Base-by-base conservation (phyloP, 192 early-diverging fungal genomes). In the Umbelopsis isabellina region DNA sequence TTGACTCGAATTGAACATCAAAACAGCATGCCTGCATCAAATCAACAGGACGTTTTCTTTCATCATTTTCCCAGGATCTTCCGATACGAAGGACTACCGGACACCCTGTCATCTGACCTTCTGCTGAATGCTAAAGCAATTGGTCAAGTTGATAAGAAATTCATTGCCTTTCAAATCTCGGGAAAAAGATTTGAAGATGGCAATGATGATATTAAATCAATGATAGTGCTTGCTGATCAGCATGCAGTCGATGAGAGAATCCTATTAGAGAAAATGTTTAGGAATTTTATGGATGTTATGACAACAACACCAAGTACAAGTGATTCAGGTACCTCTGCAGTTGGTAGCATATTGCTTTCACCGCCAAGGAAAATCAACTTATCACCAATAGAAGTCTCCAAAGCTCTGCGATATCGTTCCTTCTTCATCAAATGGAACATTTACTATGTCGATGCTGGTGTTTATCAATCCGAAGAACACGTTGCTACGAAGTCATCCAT, bases 211-310 rank as follows among this genome's bases (percentile, higher is more conserved):
- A 25, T 44, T 11, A 20, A 68, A 23, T 4, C 50, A 3, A 55
- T 65, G 25, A 35, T 93, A 3, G 75, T 91, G 1, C 68, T 91
- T 33, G 78, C 92, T 21, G 92, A 94, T 68, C 92, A 94, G 74
- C 92, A 94, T 80, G 92, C 92, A 21, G 89, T 90, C 0, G 90
- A 94, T 75, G 92, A 94, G 72, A 83, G 92, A 7, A 82, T 92
- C 16, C 73, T 83, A 11, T 72, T 94, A 20, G 92, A 94, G 73
- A 74, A 61, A 25, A 61, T 92, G 46, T 66, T 87, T 69, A 65
- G 68, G 46, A 67, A 71, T 21, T 49, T 82, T 65, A 79, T 75
- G 23, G 20, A 64, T 13, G 72, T 68, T 33, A 21, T 45, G 45
- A 33, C 15, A n/a, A 30, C 27, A 15, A 35, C 21, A 30, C 18